Evolutionary conservation across 2,329 filamentous ascomycete genomes (phyloP), one percentile per base, ranked within the genome.

Genomic region (Gnomoniopsis smithogilvyi): DNA sequence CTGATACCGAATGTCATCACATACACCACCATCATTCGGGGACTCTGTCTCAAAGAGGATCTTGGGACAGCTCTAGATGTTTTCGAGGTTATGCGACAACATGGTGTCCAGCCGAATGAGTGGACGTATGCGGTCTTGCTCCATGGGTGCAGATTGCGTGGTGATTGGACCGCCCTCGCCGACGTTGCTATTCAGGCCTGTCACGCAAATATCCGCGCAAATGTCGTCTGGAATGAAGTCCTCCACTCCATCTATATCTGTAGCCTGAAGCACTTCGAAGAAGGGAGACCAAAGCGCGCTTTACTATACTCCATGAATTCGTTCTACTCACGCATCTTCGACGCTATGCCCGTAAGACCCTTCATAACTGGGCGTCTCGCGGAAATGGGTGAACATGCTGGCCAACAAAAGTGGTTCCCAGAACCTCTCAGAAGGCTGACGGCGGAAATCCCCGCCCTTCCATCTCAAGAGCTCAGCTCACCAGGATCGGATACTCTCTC

Each of bases 81-180:
- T 52, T 85, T 88, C 65, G 78, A 86, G 24, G 78, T 86, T 45
- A 82, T 93, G 69, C 73, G 80, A 53, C 73, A 79, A 15, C 79
- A 84, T 63, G 81, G 82, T 3, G 75, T 90, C 17, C 70, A 81
- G 56, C 83, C 90, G 0, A 86, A 96, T 69, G 73, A 74, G 0
- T 81, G 85, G 63, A 88, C 91, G 0, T 91, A 87, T 68, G 79
- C 86, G 1, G 85, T 86, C 30, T 76, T 96, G 36, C 80, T 96
- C 46, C 83, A 87, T 60, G 88, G 88, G 34, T 88, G 90, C 54
- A 91, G 91, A 64, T 68, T 70, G 3, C 77, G 77, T 21, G 72
- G 78, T 24, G 80, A 90, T 61, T 75, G 79, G 4, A 70, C 76
- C 3, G 79, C 79, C 26, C 76, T 92, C 30, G 75, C 78, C 47